These are phyloP conservation scores for Anthoceros angustus DNA, from an alignment of 225 moss, liverwort and hornwort species.

Conservation along the genomic window DNA sequence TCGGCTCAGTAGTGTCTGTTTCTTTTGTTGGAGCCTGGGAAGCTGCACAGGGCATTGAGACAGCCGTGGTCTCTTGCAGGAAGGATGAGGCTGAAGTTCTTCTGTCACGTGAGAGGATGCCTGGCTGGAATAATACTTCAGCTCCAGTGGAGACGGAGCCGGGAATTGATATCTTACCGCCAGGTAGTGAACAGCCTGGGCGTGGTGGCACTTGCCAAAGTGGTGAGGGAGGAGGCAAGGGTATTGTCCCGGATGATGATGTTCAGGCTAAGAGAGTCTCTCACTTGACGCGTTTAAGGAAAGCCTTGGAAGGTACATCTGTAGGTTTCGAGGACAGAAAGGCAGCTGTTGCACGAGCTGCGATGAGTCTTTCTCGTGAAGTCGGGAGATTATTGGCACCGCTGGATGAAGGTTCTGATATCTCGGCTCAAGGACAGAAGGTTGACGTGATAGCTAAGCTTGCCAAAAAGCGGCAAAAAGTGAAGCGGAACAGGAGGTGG, in stretches of 20 bases:
- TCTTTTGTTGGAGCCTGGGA: too few relatives aligned
- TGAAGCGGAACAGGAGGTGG: conserved; percentile 74
- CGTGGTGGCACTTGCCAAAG: neutral
- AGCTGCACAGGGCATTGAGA: too few relatives aligned
- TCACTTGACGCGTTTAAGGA: neutral
- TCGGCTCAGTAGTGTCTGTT: too few relatives aligned
- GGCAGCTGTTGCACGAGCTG: conserved; percentile 29
- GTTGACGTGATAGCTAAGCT: conserved; percentile 44
- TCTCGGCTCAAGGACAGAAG: conserved; percentile 33
- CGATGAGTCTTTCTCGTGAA: conserved; percentile 35
- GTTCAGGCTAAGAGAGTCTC: neutral
- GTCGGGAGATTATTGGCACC: conserved; percentile 46
- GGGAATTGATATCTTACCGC: neutral
- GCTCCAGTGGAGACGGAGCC: too few relatives aligned
- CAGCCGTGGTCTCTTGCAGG: neutral
- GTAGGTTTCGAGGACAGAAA: neutral
- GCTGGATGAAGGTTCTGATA: conserved; percentile 52
- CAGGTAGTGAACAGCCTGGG: neutral
- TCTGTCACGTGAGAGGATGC: neutral
- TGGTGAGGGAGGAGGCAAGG: neutral
- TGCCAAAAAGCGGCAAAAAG: conserved; percentile 40
- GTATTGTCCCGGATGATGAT: too few relatives aligned
- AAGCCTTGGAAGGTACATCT: neutral
- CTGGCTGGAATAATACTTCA: neutral
- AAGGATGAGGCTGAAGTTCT: neutral